A percentile compares a stretch with the other conserved stretches of the same genome.
Evolutionary conservation across 495 filamentous ascomycete genomes (phyloP).

Genomic region (Hyaloscypha variabilis): DNA sequence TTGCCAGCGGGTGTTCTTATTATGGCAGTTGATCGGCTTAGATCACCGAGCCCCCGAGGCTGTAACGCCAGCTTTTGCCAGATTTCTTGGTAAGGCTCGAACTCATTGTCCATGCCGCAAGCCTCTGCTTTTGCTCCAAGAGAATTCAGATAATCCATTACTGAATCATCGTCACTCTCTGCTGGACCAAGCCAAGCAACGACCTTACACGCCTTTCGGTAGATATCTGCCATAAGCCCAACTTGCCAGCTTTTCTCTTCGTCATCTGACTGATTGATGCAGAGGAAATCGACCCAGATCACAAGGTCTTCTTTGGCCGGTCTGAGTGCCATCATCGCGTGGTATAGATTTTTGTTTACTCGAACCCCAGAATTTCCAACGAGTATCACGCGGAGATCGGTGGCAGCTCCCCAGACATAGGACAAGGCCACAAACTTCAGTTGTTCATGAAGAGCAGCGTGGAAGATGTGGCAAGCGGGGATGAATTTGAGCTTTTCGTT

Average conservation of each 20-base stretch:
- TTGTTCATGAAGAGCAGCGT: constrained; percentile 15
- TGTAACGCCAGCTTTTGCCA: background rate
- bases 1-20: background rate
- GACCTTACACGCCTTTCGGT: background rate
- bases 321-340: background rate
- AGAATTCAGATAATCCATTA: constrained; percentile 16
- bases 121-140: background rate
- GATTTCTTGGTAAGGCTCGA: background rate
- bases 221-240: constrained; percentile 33
- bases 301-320: background rate
- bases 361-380: background rate
- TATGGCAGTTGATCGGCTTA: background rate
- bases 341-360: background rate
- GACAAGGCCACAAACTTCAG: constrained; percentile 22
- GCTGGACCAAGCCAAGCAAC: constrained; percentile 18
- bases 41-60: background rate
- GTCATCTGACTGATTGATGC: constrained; percentile 35
- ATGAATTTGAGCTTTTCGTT: background rate
- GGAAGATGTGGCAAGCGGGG: background rate
- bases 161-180: constrained; percentile 6
- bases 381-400: constrained; percentile 7
- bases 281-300: constrained; percentile 37
- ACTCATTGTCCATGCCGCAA: background rate
- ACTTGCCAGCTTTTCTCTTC: constrained; percentile 35
- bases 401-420: constrained; percentile 21